Evolutionary conservation across 2,329 filamentous ascomycete species (phyloP), one percentile per base, ranked within the genome.

Genomic region (Trichoderma sp.): DNA sequence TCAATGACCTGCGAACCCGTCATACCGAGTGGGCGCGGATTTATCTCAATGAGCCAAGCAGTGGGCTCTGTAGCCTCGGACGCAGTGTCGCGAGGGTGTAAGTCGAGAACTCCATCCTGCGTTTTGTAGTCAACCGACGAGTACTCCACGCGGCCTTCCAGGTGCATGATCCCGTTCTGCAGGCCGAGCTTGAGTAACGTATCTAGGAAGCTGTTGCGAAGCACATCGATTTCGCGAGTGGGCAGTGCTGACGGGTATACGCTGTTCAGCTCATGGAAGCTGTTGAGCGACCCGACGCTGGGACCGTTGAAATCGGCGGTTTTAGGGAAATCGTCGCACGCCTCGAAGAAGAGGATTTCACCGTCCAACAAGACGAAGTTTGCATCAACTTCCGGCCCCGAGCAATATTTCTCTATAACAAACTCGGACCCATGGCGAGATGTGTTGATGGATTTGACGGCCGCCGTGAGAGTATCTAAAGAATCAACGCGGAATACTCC

Each of bases 281-380:
- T 73, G 21, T 29, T 69, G 38, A 71, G 66, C 35, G 74, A 75
- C 12, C 65, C 65, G 66, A 68, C 35, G 41, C 29, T 60, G 62
- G 60, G 64, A 64, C 68, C 73, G 50, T 75, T 76, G 35, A 53
- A 29, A 33, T 79, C 78, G 2, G 73, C 78, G 5, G 75, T 56
- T 8, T 75, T 78, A 16, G 78, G 78, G 24, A 78, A 71, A 35
- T 79, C 77, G 14, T 79, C 78, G 29, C 72, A 75, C n/a, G 75
- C 66, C 60, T 79, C 78, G 27, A 74, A 79, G 67, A 79, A 80
- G 31, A 79, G 75, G 12, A 80, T 35, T 59, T 80, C 33, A 0
- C 79, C 79, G 41, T 80, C 76, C 9, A 59, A 41, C 18, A 80
- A 72, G 16, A 79, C 78, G 29, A 80, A 72, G 74, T 80, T 80